Base-by-base conservation (phyloP, 768 basidiomycete genomes). In the Tricholoma sp. region DNA sequence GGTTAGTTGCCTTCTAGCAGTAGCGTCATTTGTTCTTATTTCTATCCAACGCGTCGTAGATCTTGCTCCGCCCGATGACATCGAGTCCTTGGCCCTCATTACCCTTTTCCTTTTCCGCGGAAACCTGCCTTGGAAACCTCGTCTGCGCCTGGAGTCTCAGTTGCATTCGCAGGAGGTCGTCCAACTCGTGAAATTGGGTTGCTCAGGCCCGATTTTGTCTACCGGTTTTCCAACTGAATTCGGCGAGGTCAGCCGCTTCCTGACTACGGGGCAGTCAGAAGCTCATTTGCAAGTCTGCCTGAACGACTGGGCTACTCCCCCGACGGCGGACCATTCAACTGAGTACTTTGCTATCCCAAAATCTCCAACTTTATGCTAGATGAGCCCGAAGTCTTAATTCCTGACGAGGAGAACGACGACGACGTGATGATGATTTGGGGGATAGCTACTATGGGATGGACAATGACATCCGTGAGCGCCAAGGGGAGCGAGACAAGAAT, bases 21-120 rank as follows among this genome's bases (percentile, higher is more conserved):
- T 54, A 57, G 51, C 53, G 41, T n/a, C n/a, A n/a, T n/a, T n/a
- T n/a, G n/a, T n/a, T n/a, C n/a, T n/a, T n/a, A n/a, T n/a, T n/a
- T n/a, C n/a, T n/a, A n/a, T n/a, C n/a, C 32, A 24, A 41, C 45
- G 42, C n/a, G n/a, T n/a, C 53, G 39, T 53, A 67, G 66, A 65
- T 42, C 63, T 68, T 41, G 54, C 61, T 32, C 68, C 65, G 3
- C 80, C 80, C 36, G 83, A 84, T 60, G 83, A 84, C 63, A 69
- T 84, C 49, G 82, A 84, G 67, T 78, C 79, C 1, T 68, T 84
- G 18, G 80, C 82, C 3, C 79, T 80, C 61, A 74, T 78, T 69
- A 72, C 80, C 48, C 72, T 84, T 29, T 83, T 81, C 63, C 81
- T 84, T 62, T 68, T 83, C 4, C 77, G 79, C 13, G 81, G 83